Evolutionary conservation across 257 asterid genomes (phyloP), one percentile per base, ranked within the genome.

Genomic region (Leonotis leonurus): DNA sequence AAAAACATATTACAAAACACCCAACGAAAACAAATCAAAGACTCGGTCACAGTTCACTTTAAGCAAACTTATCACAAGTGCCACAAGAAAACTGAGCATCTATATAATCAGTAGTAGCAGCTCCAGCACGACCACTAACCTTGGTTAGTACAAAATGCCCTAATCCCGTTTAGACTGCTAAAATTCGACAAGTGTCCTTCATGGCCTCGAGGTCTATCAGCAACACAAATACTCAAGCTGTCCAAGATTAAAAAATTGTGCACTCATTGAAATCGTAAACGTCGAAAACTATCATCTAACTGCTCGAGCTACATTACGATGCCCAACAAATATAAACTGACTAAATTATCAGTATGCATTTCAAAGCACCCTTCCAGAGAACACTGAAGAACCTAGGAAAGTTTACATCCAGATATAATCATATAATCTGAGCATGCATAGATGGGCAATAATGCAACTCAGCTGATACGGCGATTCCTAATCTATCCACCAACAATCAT

Each of bases 191-290:
- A 50, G 64, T 74, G 59, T 65, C 73, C 84, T 58, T 60, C 73
- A 59, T 52, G 66, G 44, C 77, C 68, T 71, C 46, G 77, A 54
- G 72, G 77, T 74, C 63, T 81, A 69, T 67, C 85, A 72, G 89
- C 86, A 69, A 86, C 71, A 43, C 25, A 64, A 70, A 69, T 73
- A 68, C 72, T 82, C 70, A 81, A 81, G 84, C 92, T 84, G 92
- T 77, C 26, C 73, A 50, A 65, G 62, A 70, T 55, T 21, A 49
- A 44, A 46, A 12, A 50, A 2, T 33, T 29, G 40, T 11, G 48
- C 63, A 61, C 66, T 43, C 26, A 56, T 56, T 8, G 40, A 13
- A 33, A 46, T 25, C 62, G 11, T 7, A 52, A 39, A 55, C 50
- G 18, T 55, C 33, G 37, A 9, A 8, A 9, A 63, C 29, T 37